Evolutionary conservation across 208 protist species (phyloP).

Genomic region (Leishmania turanica): DNA sequence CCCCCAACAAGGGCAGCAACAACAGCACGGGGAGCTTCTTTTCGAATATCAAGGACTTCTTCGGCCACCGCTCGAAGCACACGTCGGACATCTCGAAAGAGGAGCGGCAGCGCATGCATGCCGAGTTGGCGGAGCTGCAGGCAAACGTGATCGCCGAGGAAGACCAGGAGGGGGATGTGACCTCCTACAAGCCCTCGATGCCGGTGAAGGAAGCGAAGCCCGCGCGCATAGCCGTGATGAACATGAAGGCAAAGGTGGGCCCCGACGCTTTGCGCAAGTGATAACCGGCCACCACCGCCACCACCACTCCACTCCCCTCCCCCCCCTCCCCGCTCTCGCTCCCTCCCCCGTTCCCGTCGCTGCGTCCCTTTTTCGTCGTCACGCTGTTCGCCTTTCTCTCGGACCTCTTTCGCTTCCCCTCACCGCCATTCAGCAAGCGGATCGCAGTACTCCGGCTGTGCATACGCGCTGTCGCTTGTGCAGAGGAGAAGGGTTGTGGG

Average conservation of each 20-base stretch:
- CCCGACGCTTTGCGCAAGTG: slow-evolving; percentile 64
- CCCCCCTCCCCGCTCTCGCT: too few species aligned
- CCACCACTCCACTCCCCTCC: too few species aligned
- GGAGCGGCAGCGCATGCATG: slow-evolving; percentile 58
- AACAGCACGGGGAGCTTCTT: slow-evolving; percentile 27
- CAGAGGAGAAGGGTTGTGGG: background rate
- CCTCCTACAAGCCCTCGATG: slow-evolving; percentile 59
- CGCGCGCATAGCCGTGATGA: slow-evolving; percentile 71
- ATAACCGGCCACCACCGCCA: background rate
- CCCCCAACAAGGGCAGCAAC: slow-evolving; percentile 19
- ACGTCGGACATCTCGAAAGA: slow-evolving; percentile 29
- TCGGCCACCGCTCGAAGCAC: slow-evolving; percentile 33
- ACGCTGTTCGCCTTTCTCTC: background rate
- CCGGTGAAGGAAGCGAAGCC: slow-evolving; percentile 38
- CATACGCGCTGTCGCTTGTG: background rate
- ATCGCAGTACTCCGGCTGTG: too few species aligned
- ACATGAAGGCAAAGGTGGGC: slow-evolving; percentile 68
- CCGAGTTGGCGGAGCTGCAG: slow-evolving; percentile 63
- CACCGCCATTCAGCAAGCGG: background rate
- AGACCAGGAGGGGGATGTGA: slow-evolving; percentile 76
- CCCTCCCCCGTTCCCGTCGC: background rate
- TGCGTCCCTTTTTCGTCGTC: background rate
- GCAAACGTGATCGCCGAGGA: slow-evolving; percentile 54
- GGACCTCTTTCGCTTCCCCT: background rate
- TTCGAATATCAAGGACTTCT: slow-evolving; percentile 33